Evolutionary conservation across 768 basidiomycete genomes (phyloP), one percentile per base, ranked within the genome.

Genomic region (Lepiota venenata): DNA sequence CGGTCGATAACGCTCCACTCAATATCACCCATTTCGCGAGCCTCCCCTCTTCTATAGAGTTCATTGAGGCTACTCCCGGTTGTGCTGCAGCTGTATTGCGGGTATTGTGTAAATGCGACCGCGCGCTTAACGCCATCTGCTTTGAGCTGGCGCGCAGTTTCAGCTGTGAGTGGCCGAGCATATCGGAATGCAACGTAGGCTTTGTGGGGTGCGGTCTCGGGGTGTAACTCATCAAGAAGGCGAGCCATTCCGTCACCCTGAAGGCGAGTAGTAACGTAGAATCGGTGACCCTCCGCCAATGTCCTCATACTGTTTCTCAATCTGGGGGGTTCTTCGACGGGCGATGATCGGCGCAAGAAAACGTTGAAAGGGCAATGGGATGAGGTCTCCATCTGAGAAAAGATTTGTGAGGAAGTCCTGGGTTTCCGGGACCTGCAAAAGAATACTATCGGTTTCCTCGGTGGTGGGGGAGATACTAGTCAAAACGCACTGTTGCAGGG

Each of bases 251-350:
- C 88, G 47, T 85, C 82, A 37, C 96, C 97, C 70, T 99, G 97
- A 20, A 84, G 66, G 57, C 85, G 77, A 6, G 96, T 97, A 74
- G n/a, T 95, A 98, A 46, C 78, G 80, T 50, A 96, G 79, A 67
- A 99, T 99, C 10, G 97, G 97, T 2, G 93, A 97, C 21, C 97
- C 97, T 21, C 96, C 97, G 15, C 97, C 97, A 63, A 99, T 99
- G 44, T 82, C 93, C 8, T 79, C 74, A 72, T 99, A 99, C 69
- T 99, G 97, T 66, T 91, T 73, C 69, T 98, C 96, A 62, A 98
- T 98, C 63, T 87, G 77, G 12, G 96, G 94, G 0, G 95, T 91
- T 11, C 97, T 84, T 32, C 95, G 81, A 58, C 78, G 81, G 48
- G 97, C 97, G 62, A 99, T 98, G 59, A 79, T 64, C 1, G 97